Percentiles rank a stretch among this genome's conserved stretches.
Conservation (phyloP, 179 eudicot species). For the Sideroxylon spinosum region DNA sequence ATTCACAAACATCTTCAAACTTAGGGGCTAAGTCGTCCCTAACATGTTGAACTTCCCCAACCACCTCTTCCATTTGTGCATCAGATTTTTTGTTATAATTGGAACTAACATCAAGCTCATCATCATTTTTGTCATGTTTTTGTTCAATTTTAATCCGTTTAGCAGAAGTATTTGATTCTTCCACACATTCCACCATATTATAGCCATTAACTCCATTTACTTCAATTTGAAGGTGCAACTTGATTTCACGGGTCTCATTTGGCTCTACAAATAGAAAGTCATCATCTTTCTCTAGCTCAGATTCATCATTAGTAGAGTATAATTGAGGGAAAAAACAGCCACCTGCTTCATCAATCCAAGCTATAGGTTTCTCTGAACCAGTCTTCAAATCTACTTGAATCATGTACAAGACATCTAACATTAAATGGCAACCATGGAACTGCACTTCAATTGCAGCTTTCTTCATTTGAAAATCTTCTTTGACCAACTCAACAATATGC, state of each 20-base stretch:
- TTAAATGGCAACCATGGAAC: constrained; percentile 32
- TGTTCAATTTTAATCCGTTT: constrained; percentile 44
- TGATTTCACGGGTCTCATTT: constrained; percentile 42
- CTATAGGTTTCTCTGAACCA: constrained; percentile 61
- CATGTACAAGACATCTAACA: constrained; percentile 79
- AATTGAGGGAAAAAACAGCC: constrained; percentile 80
- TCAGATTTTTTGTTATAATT: constrained; percentile 37
- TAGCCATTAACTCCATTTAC: constrained; percentile 41
- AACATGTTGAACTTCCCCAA: constrained; percentile 35
- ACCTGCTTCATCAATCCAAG: constrained; percentile 89
- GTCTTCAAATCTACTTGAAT: constrained; percentile 55
- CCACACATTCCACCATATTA: constrained; percentile 50
- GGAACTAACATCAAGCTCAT: constrained; percentile 35
- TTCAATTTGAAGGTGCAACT: constrained; percentile 77
- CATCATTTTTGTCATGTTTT: constrained; percentile 19
- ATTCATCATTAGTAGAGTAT: constrained; percentile 29
- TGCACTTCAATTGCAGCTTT: constrained; percentile 61
- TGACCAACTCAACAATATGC: constrained; percentile 42
- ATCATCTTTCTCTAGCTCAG: constrained; percentile 24
- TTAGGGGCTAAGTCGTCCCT: constrained; percentile 23
- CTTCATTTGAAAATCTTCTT: constrained; percentile 52
- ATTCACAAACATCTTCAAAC: constrained; percentile 15
- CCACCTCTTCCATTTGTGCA: constrained; percentile 37
- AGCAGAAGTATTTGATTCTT: constrained; percentile 60
- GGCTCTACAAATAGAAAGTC: constrained; percentile 19